Conservation (phyloP, 805 yeast genomes). For the Monosporozyma siamensis region DNA sequence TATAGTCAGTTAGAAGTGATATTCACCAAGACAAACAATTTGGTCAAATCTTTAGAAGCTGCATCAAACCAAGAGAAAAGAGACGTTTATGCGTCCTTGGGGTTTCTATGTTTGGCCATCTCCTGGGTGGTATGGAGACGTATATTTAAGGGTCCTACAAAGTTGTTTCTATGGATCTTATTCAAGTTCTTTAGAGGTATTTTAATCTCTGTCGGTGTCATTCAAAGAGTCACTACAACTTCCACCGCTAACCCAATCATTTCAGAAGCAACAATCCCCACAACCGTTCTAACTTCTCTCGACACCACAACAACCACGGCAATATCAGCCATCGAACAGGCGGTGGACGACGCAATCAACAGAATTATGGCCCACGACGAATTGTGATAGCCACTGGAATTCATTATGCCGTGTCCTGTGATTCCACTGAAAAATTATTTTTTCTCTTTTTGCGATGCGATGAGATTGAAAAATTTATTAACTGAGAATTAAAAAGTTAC, state of each 20-base stretch:
- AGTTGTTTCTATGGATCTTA: constrained; percentile 24
- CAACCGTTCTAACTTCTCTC: background rate
- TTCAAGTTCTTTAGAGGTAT: constrained; percentile 33
- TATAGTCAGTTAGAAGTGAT: constrained; percentile 25
- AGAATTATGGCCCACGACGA: constrained; percentile 21
- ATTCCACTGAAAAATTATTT: background rate
- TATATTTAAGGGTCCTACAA: constrained; percentile 26
- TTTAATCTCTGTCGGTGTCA: constrained; percentile 21
- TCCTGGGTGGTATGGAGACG: constrained; percentile 31
- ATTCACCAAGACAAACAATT: constrained; percentile 21
- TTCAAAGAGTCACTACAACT: constrained; percentile 4
- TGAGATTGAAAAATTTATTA: constrained; percentile 5
- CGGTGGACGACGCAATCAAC: constrained; percentile 22
- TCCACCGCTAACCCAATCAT: background rate
- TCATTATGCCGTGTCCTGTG: background rate
- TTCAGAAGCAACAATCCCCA: background rate
- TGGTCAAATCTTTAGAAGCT: constrained; percentile 25
- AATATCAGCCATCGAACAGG: constrained; percentile 10
- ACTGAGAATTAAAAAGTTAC: background rate
- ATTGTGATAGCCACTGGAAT: constrained; percentile 2
- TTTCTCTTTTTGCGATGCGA: constrained; percentile 4
- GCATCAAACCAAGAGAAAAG: constrained; percentile 29
- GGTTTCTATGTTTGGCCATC: constrained; percentile 22
- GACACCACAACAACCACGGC: background rate
- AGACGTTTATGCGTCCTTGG: constrained; percentile 26